Evolutionary conservation across 257 asterid genomes (phyloP), one percentile per base, ranked within the genome.

Genomic region (Forsythia viridissima): DNA sequence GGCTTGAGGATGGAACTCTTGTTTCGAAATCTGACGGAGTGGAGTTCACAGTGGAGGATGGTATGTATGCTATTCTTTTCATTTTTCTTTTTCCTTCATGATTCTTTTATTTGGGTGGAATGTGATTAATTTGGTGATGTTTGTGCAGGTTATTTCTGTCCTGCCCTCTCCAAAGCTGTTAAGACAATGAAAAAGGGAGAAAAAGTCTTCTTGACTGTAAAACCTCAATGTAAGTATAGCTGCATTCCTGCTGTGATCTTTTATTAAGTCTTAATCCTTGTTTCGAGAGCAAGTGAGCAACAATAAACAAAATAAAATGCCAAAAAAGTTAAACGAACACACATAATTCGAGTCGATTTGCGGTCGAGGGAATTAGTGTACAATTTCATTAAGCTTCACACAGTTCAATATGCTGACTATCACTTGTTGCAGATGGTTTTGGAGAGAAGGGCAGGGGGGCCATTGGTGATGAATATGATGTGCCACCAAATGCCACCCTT

Each of bases 121-220:
- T 36, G 24, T 48, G 76, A 37, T 51, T 68, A 30, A 44, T 72
- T 71, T 16, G 73, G 20, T 41, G 72, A 36, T 61, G 0, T 41
- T 12, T 41, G 71, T 66, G 36, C 82, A 89, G 92, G 94, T 40
- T 75, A 71, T 82, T 88, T 86, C 81, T 90, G 92, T 78, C 87
- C 88, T 79, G 92, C 94, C 66, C 74, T 86, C 42, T 40, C 88
- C 2, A 81, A 83, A 75, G 92, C 88, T 77, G 81, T 90, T 72
- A 90, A 88, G 78, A 88, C 86, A 12, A 89, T 89, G 93, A 89
- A 86, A 77, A 89, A 89, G 83, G 91, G 88, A 41, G 93, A 89
- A 73, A 80, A 71, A 66, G 90, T 48, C 3, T 51, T 74, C 52
- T 38, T 88, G 74, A 83, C 82, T 0, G 89, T 88, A 24, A 88